These are phyloP conservation scores for Chlorella sp. DNA, from an alignment of 139 green algal species.

Conservation along the genomic window DNA sequence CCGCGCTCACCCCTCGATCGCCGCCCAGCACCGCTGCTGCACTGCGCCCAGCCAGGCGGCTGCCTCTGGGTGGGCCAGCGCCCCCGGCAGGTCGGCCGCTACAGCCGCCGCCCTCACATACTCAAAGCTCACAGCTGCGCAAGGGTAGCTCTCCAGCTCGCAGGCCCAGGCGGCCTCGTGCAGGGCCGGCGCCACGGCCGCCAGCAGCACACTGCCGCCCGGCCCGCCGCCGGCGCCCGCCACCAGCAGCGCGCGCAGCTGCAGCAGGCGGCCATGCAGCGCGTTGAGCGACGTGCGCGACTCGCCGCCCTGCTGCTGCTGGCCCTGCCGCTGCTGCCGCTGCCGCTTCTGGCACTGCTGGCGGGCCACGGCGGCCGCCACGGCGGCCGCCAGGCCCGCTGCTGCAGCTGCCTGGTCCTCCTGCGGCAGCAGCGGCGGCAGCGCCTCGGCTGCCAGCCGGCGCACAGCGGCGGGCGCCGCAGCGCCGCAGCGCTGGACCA, in stretches of 20 bases:
- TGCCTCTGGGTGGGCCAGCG: not conserved
- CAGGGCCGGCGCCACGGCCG: slow-evolving; percentile 20
- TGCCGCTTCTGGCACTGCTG: not conserved
- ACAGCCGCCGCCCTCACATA: slow-evolving; percentile 22
- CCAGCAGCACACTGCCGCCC: not conserved
- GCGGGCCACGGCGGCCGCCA: not conserved
- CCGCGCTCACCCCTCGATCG: slow-evolving; percentile 4
- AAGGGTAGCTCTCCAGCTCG: not conserved
- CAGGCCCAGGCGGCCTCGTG: slow-evolving; percentile 3
- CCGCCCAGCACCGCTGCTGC: slow-evolving; percentile 9
- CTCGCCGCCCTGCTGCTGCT: not conserved
- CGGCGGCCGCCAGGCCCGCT: slow-evolving; percentile 18
- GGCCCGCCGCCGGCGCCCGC: not conserved
- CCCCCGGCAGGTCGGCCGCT: slow-evolving; percentile 13
- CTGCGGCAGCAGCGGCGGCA: slow-evolving; percentile 67
- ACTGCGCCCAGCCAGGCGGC: not conserved
- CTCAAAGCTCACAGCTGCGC: slow-evolving; percentile 21
- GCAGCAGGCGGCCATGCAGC: slow-evolving; percentile 66
- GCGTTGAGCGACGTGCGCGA: slow-evolving; percentile 13
- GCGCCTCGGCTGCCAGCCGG: slow-evolving; percentile 65
- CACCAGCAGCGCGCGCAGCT: slow-evolving; percentile 56
- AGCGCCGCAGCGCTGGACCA: slow-evolving; percentile 55
- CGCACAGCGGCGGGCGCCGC: slow-evolving; percentile 62
- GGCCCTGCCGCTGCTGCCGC: not conserved
- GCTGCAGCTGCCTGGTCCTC: slow-evolving; percentile 38